Evolutionary conservation across 1,139 yeast species (phyloP).

Genomic region (Taiozyma sp.): DNA sequence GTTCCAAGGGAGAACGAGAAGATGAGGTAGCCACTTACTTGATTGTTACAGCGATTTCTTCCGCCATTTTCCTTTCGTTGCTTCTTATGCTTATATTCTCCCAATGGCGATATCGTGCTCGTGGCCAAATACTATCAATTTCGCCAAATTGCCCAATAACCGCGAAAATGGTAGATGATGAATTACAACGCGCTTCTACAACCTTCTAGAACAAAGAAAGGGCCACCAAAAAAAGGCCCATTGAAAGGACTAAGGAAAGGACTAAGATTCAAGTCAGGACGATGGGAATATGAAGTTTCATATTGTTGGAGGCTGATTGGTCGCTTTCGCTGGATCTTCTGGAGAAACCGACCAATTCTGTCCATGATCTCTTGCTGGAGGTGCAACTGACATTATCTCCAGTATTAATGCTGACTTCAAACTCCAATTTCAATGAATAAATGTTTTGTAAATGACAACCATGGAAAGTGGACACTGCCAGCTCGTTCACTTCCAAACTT

Average conservation of each 20-base stretch:
- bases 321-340: background rate
- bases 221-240: background rate
- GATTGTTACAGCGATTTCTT: conserved; percentile 15
- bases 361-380: background rate
- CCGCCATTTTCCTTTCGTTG: conserved; percentile 3
- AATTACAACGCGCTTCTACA: background rate
- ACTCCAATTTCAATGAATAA: conserved; percentile 8
- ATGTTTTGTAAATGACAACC: conserved; percentile 18
- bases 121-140: no score
- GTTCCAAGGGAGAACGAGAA: background rate
- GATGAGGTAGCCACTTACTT: conserved; percentile 13
- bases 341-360: background rate
- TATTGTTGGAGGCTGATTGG: background rate
- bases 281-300: background rate
- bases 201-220: background rate
- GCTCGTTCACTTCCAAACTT: conserved; percentile 1
- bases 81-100: no score
- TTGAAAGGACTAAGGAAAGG: no score
- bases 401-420: background rate
- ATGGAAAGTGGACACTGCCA: conserved; percentile 15
- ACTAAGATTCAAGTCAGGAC: background rate
- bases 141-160: background rate
- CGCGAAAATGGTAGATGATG: background rate
- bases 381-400: background rate
- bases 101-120: no score